phyloP scores from a whole-genome alignment of 2,329 filamentous ascomycete species.

The Trichoderma lentiforme region DNA sequence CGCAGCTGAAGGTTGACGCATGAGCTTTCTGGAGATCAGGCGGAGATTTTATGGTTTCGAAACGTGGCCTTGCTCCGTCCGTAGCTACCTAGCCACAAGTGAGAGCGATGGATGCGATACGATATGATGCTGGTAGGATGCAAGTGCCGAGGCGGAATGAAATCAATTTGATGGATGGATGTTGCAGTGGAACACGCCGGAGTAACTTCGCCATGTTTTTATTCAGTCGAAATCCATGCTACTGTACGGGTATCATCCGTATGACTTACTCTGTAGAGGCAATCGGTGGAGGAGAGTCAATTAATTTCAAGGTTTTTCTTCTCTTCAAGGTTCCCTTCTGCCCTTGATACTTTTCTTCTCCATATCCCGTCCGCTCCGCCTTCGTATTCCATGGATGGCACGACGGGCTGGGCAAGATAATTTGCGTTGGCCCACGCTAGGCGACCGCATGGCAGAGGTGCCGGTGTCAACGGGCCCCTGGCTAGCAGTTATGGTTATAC shows the following conservation, averaged over 20 bases:
- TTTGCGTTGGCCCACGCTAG: neutral
- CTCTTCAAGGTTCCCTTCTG: neutral
- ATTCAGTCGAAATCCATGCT: no score
- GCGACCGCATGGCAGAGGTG: neutral
- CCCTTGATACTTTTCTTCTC: neutral
- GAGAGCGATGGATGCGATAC: neutral
- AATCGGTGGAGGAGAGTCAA: no score
- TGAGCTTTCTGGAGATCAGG: neutral
- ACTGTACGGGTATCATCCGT: neutral
- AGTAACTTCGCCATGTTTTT: neutral
- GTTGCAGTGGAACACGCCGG: neutral
- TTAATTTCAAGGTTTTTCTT: neutral
- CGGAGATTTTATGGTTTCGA: neutral
- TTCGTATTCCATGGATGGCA: neutral
- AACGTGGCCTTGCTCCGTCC: neutral
- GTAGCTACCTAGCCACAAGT: neutral
- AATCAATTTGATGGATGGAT: no score
- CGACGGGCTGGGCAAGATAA: neutral
- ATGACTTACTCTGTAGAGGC: neutral
- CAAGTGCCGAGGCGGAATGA: neutral
- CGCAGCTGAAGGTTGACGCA: neutral
- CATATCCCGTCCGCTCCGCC: neutral
- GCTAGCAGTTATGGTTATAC: slow-evolving; percentile 1
- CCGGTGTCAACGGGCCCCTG: neutral
- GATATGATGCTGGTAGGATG: neutral